phyloP scores from a whole-genome alignment of 2,329 filamentous ascomycete species.

The Alternaria triticimaculans region DNA sequence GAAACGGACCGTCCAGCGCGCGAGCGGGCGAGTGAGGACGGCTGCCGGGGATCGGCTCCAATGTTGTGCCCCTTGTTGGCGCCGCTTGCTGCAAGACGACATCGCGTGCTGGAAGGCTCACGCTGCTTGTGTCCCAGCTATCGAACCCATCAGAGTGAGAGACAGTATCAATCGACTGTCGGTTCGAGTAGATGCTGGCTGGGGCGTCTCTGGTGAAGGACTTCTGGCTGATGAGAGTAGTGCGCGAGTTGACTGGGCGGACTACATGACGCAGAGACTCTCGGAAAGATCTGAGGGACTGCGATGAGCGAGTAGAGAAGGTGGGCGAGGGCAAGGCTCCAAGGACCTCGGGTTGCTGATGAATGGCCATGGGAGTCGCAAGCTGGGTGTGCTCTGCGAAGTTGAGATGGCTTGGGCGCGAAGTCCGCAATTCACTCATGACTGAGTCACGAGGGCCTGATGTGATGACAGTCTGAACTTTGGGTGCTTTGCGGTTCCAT shows the following conservation, averaged over 20 bases:
- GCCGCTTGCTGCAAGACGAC: constrained; percentile 41
- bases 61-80: constrained; percentile 56
- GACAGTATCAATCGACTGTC: constrained; percentile 42
- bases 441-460: constrained; percentile 45
- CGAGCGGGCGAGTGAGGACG: constrained; percentile 69
- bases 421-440: constrained; percentile 43
- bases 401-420: constrained; percentile 33
- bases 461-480: constrained; percentile 24
- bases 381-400: constrained; percentile 31
- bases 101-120: constrained; percentile 68
- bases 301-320: constrained; percentile 43
- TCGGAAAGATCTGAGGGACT: constrained; percentile 45
- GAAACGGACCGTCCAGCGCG: constrained; percentile 61
- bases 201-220: constrained; percentile 40
- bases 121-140: constrained; percentile 74
- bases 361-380: constrained; percentile 32
- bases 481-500: constrained; percentile 28
- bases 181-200: constrained; percentile 43
- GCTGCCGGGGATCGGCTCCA: constrained; percentile 76
- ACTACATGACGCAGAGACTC: constrained; percentile 49
- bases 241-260: constrained; percentile 47
- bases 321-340: constrained; percentile 45
- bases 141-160: constrained; percentile 68
- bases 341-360: constrained; percentile 1
- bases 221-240: constrained; percentile 42